Evolutionary conservation across 208 protist genomes (phyloP), one percentile per base, ranked within the genome.

Genomic region (Herpetomonas muscarum): DNA sequence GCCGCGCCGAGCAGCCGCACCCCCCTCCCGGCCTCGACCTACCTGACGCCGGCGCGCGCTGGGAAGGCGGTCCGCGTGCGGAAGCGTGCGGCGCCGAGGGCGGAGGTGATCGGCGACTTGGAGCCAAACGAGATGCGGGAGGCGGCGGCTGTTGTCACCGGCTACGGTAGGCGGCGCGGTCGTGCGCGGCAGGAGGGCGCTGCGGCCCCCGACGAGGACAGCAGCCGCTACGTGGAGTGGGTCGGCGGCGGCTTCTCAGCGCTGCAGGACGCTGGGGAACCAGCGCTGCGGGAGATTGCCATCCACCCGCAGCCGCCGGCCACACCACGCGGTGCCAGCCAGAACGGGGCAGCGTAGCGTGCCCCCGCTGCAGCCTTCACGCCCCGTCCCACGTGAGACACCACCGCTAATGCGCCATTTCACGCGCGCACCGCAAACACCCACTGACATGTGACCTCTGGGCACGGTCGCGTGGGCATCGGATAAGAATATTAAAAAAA

Each of bases 71-170:
- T 87, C 21, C 64, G 67, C 55, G 84, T 88, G 47, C 78, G 80
- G 4, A 69, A 58, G n/a, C 52, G 59, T 6, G 79, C 85, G 7
- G 69, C 74, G 13, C 49, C 81, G 12, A 53, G 44, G 31, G 53
- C 63, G 15, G 30, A 60, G 24, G 69, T 75, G 32, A 5, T 84
- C 22, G 71, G 69, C 10, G 61, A 76, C 45, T 56, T 92, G 62
- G 75, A 92, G 24, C 29, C 58, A 13, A 92, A 92, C 47, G 85
- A 92, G 63, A 78, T 92, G 45, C 76, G 74, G 51, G 56, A 79
- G 36, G 80, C 78, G 13, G 48, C 68, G 12, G 76, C 72, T 1
- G 41, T 85, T 1, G 59, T 85, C 36, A 61, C 64, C 17, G 60
- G 67, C 10, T 24, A 58, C 13, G 2, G 10, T 7, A 15, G 10